Base-by-base conservation (phyloP, 2,329 filamentous ascomycete species). In the Pezicula carpinea region DNA sequence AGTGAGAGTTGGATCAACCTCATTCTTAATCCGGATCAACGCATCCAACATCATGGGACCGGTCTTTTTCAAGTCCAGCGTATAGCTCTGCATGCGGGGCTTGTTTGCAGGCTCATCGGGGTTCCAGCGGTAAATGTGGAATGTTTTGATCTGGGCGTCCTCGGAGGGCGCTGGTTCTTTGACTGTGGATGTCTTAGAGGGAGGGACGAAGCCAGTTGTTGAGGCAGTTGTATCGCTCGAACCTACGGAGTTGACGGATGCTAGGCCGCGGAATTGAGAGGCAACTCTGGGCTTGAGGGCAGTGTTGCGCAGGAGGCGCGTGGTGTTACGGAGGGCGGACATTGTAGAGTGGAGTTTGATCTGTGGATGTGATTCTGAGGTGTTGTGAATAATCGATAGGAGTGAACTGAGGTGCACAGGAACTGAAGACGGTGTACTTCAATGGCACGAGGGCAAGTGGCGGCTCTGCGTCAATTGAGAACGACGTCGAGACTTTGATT, bases 61-160 rank as follows among this genome's bases (percentile, higher is more conserved):
- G 35, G 93, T 99, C 85, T 97, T 96, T 79, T 97, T 97, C 61
- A 99, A 74, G 67, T 99, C 93, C 64, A 99, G 77, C 31, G 87
- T 88, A 75, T 97, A 99, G 59, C 80, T 82, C 77, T 99, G 90
- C 88, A 99, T 96, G 69, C 77, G 80, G 53, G 93, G 93, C 83
- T 99, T 99, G 71, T 88, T 84, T 64, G 83, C 82, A 49, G 93
- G 93, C 66, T 84, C 79, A 66, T 97, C 93, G 52, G 93, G 93
- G 69, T 95, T 95, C 93, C 93, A 99, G 69, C 93, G 83, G 83
- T 99, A 99, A 76, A 99, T 86, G 71, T 96, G 86, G 82, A 99
- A 99, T 43, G 87, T 90, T 85, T 96, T 97, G 74, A 87, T 82
- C 61, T 75, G 76, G 47, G 86, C 77, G 59, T 87, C 78, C 57